A percentile compares a stretch with the other conserved stretches of the same genome.
phyloP scores from a whole-genome alignment of 805 yeast genomes.

The Candida pini region DNA sequence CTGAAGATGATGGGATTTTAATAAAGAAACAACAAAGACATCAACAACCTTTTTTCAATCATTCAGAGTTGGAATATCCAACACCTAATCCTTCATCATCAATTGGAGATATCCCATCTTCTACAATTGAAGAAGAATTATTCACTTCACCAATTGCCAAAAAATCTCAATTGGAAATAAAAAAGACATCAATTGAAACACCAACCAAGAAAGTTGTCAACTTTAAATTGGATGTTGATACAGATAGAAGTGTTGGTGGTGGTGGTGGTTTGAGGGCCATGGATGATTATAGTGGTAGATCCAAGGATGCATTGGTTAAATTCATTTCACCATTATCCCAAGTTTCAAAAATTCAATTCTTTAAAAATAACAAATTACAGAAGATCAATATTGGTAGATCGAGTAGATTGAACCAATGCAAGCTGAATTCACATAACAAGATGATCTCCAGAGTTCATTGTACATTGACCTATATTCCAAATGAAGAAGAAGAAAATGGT shows the following conservation, averaged over 20 bases:
- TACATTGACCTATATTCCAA: slow-evolving; percentile 38
- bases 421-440: slow-evolving; percentile 43
- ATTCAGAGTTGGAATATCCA: slow-evolving; percentile 38
- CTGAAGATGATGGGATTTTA: slow-evolving; percentile 7
- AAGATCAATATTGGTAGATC: slow-evolving; percentile 61
- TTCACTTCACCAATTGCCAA: slow-evolving; percentile 1
- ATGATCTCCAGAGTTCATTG: slow-evolving; percentile 67
- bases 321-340: slow-evolving; percentile 32
- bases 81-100: slow-evolving; percentile 72
- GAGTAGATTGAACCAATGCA: slow-evolving; percentile 49
- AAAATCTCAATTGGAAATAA: background rate
- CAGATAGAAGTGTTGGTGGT: slow-evolving; percentile 35
- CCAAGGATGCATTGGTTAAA: slow-evolving; percentile 12
- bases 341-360: slow-evolving; percentile 36
- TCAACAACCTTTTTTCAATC: background rate
- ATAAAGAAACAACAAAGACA: background rate
- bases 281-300: slow-evolving; percentile 8
- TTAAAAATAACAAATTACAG: slow-evolving; percentile 26
- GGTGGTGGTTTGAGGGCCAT: no score
- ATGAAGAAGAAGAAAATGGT: no score
- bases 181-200: background rate
- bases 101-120: slow-evolving; percentile 28
- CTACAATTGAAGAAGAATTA: slow-evolving; percentile 6
- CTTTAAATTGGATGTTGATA: slow-evolving; percentile 12
- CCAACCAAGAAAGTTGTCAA: slow-evolving; percentile 2